Percentiles rank a stretch among this genome's conserved stretches.
phyloP scores from a whole-genome alignment of 148 eudicot genomes.

The Amaranthus palmeri region DNA sequence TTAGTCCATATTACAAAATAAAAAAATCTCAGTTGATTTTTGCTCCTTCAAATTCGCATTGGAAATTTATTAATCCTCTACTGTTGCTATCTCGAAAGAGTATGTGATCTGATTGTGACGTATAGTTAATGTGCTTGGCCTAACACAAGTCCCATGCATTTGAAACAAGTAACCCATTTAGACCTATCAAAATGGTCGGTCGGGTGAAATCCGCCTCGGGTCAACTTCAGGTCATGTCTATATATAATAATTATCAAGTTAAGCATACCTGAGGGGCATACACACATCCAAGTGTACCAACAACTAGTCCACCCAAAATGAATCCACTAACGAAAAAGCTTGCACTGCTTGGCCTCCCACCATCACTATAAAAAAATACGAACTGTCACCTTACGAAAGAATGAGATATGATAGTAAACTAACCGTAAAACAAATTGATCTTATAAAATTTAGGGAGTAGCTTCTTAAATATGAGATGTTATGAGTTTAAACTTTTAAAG shows the following conservation, averaged over 20 bases:
- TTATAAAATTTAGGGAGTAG: not conserved
- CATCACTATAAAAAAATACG: constrained; percentile 44
- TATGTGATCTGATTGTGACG: no score
- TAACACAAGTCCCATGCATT: no score
- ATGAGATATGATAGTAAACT: not conserved
- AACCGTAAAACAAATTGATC: not conserved
- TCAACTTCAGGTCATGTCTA: not conserved
- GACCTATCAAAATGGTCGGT: no score
- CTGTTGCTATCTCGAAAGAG: no score
- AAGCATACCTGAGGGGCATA: constrained; percentile 79
- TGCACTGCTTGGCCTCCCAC: constrained; percentile 53
- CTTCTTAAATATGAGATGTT: not conserved
- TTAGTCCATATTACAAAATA: not conserved
- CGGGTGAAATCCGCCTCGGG: no score
- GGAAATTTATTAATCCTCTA: no score
- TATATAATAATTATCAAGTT: not conserved
- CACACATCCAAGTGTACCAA: constrained; percentile 72
- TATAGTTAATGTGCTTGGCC: no score
- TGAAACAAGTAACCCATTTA: no score
- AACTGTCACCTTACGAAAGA: constrained; percentile 8
- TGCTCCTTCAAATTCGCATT: no score
- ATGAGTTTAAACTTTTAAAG: not conserved
- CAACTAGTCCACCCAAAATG: constrained; percentile 77
- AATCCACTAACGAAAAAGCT: constrained; percentile 68
- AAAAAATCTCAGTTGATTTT: no score